Base-by-base conservation (phyloP, 2,329 filamentous ascomycete genomes). In the Arthrinium phaeospermum region DNA sequence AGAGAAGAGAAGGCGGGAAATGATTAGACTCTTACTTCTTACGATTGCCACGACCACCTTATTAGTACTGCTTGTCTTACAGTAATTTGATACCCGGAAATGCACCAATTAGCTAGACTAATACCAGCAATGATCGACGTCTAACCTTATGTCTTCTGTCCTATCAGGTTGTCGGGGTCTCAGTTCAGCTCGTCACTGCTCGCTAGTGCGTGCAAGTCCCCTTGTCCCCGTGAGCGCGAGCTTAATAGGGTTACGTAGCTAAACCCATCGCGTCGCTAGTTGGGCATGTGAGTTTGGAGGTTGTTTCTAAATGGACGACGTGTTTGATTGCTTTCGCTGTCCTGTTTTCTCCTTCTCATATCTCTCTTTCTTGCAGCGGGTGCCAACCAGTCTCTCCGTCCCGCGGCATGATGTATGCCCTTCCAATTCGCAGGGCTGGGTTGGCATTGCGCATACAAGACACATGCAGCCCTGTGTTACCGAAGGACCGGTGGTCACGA, bases 81-180 rank as follows among this genome's bases (percentile, higher is more conserved):
- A n/a, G n/a, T 47, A n/a, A 22, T 57, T 61, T 61, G 53, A 61
- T 61, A 61, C 53, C 53, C 53, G 30, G 30, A 41, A 41, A 61
- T 34, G 51, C n/a, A 13, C 14, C 16, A 30, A 57, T 61, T 61
- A 61, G 53, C 53, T 61, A 61, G 53, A 61, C 53, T 37, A 61
- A 61, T 61, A 37, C n/a, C 30, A 53, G 53, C 53, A 61, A 61
- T 61, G 53, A 61, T 61, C 53, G 34, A 22, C 27, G 22, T 6
- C 53, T 37, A n/a, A n/a, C 46, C 7, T 49, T 22, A 49, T n/a
- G 27, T 10, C 47, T 22, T 57, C 51, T 57, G 51, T 6, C 53
- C 53, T 61, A 61, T 61, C 53, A 61, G 53, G 27, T 6, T 19
- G 16, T 22, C 27, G 4, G 53, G 8, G 5, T 10, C 16, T 10